phyloP scores from a whole-genome alignment of 345 rosid genomes.

The Ceriops tagal region DNA sequence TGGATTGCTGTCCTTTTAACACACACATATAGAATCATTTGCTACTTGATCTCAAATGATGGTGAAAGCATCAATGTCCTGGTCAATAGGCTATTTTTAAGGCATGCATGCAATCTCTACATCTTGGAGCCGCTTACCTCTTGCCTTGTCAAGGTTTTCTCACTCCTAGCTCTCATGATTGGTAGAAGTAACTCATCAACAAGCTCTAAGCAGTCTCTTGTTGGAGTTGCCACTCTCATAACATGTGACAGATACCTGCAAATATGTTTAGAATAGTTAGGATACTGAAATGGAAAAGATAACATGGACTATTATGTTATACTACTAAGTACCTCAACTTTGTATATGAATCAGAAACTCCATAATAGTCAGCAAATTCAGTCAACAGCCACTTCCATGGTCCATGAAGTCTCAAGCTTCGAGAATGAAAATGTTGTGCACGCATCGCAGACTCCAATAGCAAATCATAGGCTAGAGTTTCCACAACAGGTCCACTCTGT shows the following conservation, averaged over 20 bases:
- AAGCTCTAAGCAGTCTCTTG: slow-evolving; percentile 29
- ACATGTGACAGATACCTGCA: slow-evolving; percentile 29
- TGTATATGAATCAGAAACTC: slow-evolving; percentile 34
- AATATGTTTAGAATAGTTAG: neutral
- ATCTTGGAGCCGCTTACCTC: slow-evolving; percentile 22
- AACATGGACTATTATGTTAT: neutral
- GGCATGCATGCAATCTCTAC: slow-evolving; percentile 1
- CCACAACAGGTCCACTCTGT: slow-evolving; percentile 31
- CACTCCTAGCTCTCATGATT: slow-evolving; percentile 28
- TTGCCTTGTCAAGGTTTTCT: slow-evolving; percentile 28
- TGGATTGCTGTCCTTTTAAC: too few relatives aligned
- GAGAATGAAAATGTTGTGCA: slow-evolving; percentile 30
- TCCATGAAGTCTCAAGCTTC: slow-evolving; percentile 27
- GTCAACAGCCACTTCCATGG: slow-evolving; percentile 35
- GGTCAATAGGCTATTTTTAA: slow-evolving; percentile 3
- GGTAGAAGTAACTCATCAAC: slow-evolving; percentile 29
- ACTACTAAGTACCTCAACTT: slow-evolving; percentile 24
- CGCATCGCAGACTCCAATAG: slow-evolving; percentile 35
- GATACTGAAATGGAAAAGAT: neutral
- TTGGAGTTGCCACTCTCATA: slow-evolving; percentile 31
- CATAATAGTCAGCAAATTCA: slow-evolving; percentile 32
- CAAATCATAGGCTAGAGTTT: slow-evolving; percentile 33
- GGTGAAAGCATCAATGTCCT: neutral
- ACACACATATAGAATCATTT: too few relatives aligned
- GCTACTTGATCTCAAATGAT: neutral